Percentiles rank a stretch among this genome's conserved stretches.
Evolutionary conservation across 148 eudicot species (phyloP).

Genomic region (Cornus kousa): DNA sequence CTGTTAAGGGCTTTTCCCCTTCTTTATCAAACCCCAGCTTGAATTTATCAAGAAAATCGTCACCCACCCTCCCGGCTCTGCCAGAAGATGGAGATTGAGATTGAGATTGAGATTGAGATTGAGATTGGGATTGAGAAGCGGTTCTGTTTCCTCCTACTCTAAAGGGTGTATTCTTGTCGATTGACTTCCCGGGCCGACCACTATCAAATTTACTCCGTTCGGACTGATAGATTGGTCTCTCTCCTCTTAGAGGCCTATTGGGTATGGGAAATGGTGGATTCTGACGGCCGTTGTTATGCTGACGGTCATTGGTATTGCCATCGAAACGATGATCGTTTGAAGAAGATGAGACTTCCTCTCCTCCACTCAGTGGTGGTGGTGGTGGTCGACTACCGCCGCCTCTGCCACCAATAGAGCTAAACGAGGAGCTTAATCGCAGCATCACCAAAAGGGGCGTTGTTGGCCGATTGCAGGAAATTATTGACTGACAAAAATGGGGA

Average conservation of each 20-base stretch:
- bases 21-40: slow-evolving; percentile 47
- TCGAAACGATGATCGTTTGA: background rate
- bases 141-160: slow-evolving; percentile 17
- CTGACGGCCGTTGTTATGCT: slow-evolving; percentile 7
- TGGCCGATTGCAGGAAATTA: slow-evolving; percentile 6
- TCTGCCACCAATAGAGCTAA: slow-evolving; percentile 21
- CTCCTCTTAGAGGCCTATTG: slow-evolving; percentile 53
- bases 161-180: slow-evolving; percentile 1
- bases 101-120: slow-evolving; percentile 11
- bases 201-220: slow-evolving; percentile 10
- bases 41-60: slow-evolving; percentile 69
- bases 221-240: slow-evolving; percentile 23
- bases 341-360: background rate
- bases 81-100: slow-evolving; percentile 21
- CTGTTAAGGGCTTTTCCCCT: background rate
- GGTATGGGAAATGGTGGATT: slow-evolving; percentile 39
- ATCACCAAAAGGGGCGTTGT: slow-evolving; percentile 15
- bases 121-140: slow-evolving; percentile 12
- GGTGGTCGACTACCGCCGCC: slow-evolving; percentile 6
- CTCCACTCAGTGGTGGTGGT: background rate
- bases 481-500: slow-evolving; percentile 11
- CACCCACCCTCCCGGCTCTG: slow-evolving; percentile 19
- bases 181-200: background rate
- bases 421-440: slow-evolving; percentile 12
- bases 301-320: background rate